Conservation (phyloP, 441 rosid genomes). For the Pelargonium fulgidum region DNA sequence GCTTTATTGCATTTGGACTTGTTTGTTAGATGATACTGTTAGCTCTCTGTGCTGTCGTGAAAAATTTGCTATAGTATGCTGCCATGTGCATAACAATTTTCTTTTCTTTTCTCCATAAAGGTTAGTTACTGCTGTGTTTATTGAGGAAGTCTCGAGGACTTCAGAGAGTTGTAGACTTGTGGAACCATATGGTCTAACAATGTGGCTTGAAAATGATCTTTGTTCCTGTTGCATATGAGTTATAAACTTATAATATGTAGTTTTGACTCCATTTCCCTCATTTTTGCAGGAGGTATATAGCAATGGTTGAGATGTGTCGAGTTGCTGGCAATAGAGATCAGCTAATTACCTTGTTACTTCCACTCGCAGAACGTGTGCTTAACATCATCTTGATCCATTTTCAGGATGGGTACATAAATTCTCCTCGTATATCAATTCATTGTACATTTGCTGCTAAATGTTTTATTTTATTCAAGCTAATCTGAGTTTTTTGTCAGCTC, state of each 20-base stretch:
- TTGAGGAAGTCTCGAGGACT: not conserved
- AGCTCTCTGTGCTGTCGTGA: not conserved
- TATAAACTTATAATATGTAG: not conserved
- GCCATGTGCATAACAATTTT: not conserved
- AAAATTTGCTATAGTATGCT: not conserved
- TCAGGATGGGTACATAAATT: constrained; percentile 51
- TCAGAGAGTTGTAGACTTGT: not conserved
- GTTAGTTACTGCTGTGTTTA: not conserved
- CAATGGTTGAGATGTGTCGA: constrained; percentile 93
- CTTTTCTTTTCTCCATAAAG: not conserved
- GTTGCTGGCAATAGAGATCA: constrained; percentile 70
- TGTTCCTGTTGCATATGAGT: no score
- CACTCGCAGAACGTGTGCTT: constrained; percentile 67
- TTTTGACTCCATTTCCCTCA: constrained; percentile 7
- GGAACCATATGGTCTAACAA: not conserved
- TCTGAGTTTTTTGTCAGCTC: constrained; percentile 34
- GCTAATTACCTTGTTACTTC: constrained; percentile 62
- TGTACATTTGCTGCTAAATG: not conserved
- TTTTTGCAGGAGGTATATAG: constrained; percentile 74
- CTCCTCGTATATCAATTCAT: not conserved
- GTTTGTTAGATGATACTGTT: not conserved
- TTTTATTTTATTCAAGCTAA: not conserved
- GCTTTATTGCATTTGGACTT: constrained; percentile 1
- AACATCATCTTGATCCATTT: constrained; percentile 72
- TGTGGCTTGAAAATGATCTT: not conserved